Conservation (phyloP, 2,329 filamentous ascomycete species). For the Penicillium sp. region DNA sequence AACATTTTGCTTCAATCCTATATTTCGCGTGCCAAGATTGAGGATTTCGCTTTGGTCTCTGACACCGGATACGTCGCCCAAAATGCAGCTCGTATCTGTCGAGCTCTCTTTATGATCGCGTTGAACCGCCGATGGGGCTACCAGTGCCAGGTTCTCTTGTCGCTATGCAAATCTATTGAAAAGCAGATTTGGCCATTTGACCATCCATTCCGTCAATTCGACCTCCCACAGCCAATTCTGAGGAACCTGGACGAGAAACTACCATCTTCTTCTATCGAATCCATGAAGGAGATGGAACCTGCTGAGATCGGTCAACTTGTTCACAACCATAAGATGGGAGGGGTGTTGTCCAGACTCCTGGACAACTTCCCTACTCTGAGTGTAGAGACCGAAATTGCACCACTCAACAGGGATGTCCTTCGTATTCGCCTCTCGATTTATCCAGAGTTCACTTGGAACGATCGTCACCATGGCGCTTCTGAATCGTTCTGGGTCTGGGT, state of each 20-base stretch:
- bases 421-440: slow-evolving; percentile 84
- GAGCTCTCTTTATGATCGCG: slow-evolving; percentile 96
- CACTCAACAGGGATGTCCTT: slow-evolving; percentile 89
- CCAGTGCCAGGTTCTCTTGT: slow-evolving; percentile 87
- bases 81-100: slow-evolving; percentile 90
- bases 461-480: slow-evolving; percentile 86
- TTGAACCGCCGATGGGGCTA: slow-evolving; percentile 94
- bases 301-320: slow-evolving; percentile 88
- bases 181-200: slow-evolving; percentile 93
- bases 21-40: slow-evolving; percentile 81
- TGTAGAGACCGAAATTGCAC: slow-evolving; percentile 91
- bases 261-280: slow-evolving; percentile 71
- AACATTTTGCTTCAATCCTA: slow-evolving; percentile 94
- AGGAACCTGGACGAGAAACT: slow-evolving; percentile 83
- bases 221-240: slow-evolving; percentile 79
- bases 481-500: slow-evolving; percentile 99
- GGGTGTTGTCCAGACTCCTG: slow-evolving; percentile 75
- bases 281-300: slow-evolving; percentile 87
- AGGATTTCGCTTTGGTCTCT: slow-evolving; percentile 91
- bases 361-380: slow-evolving; percentile 90
- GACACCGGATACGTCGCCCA: slow-evolving; percentile 95
- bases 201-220: slow-evolving; percentile 93
- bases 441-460: slow-evolving; percentile 93
- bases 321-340: slow-evolving; percentile 85
- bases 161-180: slow-evolving; percentile 94